Base-by-base conservation (phyloP, 257 asterid species). In the Scutellaria galericulata region DNA sequence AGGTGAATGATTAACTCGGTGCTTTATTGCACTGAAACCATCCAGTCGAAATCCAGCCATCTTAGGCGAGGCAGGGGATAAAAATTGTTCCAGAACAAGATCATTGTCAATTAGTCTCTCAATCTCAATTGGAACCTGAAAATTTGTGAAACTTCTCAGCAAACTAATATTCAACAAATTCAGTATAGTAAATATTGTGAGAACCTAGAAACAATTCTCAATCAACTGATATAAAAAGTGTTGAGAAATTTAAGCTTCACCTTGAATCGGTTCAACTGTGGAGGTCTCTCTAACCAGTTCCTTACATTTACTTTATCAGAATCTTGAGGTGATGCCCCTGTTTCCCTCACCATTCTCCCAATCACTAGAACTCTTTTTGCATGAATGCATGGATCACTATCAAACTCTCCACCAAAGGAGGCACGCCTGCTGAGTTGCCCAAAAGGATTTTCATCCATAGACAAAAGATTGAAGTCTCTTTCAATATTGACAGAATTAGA, bases 11-110 rank as follows among this genome's bases (percentile, higher is more conserved):
- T 80, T 83, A 53, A 87, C 86, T 51, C 96, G 85, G 75, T 83
- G 91, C 85, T 87, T 95, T 79, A 95, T 88, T 24, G 92, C 92
- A 79, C 86, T 85, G 80, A 95, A 87, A 78, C 94, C 97, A 77
- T 94, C 99, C 70, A 95, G 81, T 50, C 97, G 99, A 83, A 95
- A 95, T 63, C 99, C 99, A 67, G 96, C 93, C 84, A 92, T 75
- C 85, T 80, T 82, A 69, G 97, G 99, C 64, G 98, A 88, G 81
- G 83, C 86, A 22, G 93, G 90, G 63, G 95, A 77, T 39, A 90
- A 74, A 75, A 82, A 95, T 79, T 89, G 99, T 78, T 95, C 99
- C 76, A 95, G 79, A 68, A 90, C 90, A 84, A 92, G 97, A 79
- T 90, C 98, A 68, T 85, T 84, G 75, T 82, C 86, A 5, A 80